Base-by-base conservation (phyloP, 169 alveolate genomes). In the Sarcocystis neurona region DNA sequence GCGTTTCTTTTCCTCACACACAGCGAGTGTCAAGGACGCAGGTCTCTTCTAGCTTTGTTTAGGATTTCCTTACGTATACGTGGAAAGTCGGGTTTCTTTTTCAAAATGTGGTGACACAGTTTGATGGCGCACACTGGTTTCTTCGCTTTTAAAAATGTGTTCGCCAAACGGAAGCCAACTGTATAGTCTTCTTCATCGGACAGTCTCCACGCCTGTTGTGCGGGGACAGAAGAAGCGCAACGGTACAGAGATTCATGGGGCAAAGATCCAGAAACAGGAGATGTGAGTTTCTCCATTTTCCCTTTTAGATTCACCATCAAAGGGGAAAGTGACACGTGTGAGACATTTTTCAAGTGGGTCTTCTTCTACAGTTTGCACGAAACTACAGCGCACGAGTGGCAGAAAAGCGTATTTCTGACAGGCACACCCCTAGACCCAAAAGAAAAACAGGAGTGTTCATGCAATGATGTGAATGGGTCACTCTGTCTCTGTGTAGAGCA, bases 161-260 rank as follows among this genome's bases (percentile, higher is more conserved):
- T 56, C 5, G 82, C 82, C 82, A 72, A 32, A 2, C 82, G 82
- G 82, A 27, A 72, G 0, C 82, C 82, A 4, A 72, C 82, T 12
- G 60, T 72, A 3, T 39, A 0, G 32, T 72, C 32, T 6, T 56
- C 34, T 44, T 72, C 37, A 39, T 72, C 12, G 32, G 30, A 30
- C 34, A 72, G 82, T 56, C 20, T n/a, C 82, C 82, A 72, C 34
- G 82, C 82, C 82, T 72, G 82, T 37, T n/a, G n/a, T n/a, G n/a
- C n/a, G n/a, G n/a, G n/a, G n/a, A n/a, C n/a, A n/a, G n/a, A n/a
- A n/a, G n/a, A n/a, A n/a, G n/a, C n/a, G n/a, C n/a, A n/a, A n/a
- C n/a, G n/a, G n/a, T n/a, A n/a, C n/a, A n/a, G n/a, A n/a, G n/a
- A n/a, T n/a, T n/a, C n/a, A n/a, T n/a, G n/a, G n/a, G n/a, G n/a